Conservation (phyloP, 345 rosid species). For the Citrus reticulata region DNA sequence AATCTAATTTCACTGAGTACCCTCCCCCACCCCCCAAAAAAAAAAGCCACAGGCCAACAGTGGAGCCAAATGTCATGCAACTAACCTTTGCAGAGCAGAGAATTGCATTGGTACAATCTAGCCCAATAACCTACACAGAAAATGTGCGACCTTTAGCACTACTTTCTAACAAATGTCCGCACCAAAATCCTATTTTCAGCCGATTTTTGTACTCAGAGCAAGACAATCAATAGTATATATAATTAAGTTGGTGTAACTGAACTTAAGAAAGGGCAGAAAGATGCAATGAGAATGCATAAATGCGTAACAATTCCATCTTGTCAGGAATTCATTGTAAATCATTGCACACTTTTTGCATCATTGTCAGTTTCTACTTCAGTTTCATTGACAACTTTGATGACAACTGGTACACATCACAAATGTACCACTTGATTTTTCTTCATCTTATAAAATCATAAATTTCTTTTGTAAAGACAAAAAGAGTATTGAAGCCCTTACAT, state of each 20-base stretch:
- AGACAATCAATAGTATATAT: background rate
- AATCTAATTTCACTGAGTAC: background rate
- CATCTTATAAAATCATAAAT: background rate
- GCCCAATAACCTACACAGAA: slow-evolving; percentile 72
- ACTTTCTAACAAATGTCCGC: background rate
- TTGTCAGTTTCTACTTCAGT: background rate
- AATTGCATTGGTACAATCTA: slow-evolving; percentile 93
- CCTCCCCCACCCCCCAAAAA: too few species aligned
- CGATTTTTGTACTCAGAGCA: slow-evolving; percentile 16
- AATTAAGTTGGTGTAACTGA: background rate
- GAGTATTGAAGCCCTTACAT: background rate
- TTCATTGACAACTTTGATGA: background rate
- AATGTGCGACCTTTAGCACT: background rate
- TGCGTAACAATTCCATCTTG: background rate
- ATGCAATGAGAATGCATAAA: slow-evolving; percentile 4
- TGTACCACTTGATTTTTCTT: background rate
- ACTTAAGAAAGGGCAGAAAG: slow-evolving; percentile 1
- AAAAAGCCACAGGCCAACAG: background rate
- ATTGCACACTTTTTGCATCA: background rate
- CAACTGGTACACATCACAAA: background rate
- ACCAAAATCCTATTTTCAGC: background rate
- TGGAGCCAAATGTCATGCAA: slow-evolving; percentile 10
- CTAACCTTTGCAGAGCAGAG: slow-evolving; percentile 97
- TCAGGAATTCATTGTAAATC: background rate
- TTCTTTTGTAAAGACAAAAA: background rate